Conservation (phyloP, 441 rosid genomes). For the Erodium moschatum region DNA sequence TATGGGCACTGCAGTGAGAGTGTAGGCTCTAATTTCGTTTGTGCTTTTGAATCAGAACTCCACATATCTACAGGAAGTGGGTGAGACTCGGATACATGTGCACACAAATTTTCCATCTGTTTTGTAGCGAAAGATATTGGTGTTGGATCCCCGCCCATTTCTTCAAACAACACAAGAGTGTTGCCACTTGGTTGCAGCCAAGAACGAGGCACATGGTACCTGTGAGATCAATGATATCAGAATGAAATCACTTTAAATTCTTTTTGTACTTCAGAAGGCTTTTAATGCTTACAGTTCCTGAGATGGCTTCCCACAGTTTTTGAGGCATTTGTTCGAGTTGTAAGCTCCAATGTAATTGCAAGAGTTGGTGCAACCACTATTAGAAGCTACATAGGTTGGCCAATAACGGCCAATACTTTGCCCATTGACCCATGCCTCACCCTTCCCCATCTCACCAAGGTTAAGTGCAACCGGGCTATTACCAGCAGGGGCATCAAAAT, state of each 20-base stretch:
- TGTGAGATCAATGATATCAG: slow-evolving; percentile 22
- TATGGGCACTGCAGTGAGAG: slow-evolving; percentile 50
- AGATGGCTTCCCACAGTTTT: slow-evolving; percentile 82
- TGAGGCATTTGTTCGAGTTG: slow-evolving; percentile 58
- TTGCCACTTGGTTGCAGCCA: slow-evolving; percentile 71
- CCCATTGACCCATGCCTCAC: slow-evolving; percentile 94
- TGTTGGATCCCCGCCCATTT: slow-evolving; percentile 81
- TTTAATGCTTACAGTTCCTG: slow-evolving; percentile 59
- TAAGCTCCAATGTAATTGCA: slow-evolving; percentile 75
- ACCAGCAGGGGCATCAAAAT: slow-evolving; percentile 61
- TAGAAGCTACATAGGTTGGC: slow-evolving; percentile 51
- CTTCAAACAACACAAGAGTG: slow-evolving; percentile 81
- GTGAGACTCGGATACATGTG: slow-evolving; percentile 67
- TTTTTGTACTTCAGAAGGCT: not conserved
- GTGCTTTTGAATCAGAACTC: slow-evolving; percentile 40
- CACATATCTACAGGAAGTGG: slow-evolving; percentile 65
- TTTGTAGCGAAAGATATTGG: slow-evolving; percentile 45
- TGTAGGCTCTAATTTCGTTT: slow-evolving; percentile 33
- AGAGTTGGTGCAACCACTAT: slow-evolving; percentile 48
- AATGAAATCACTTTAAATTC: not conserved
- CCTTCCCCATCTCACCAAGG: slow-evolving; percentile 84
- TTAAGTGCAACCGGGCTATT: slow-evolving; percentile 66
- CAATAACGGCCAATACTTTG: slow-evolving; percentile 93
- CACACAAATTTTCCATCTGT: slow-evolving; percentile 48
- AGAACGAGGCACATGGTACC: slow-evolving; percentile 91